These are phyloP conservation scores for Salix dunnii DNA, from an alignment of 345 rosid species.

Conservation along the genomic window DNA sequence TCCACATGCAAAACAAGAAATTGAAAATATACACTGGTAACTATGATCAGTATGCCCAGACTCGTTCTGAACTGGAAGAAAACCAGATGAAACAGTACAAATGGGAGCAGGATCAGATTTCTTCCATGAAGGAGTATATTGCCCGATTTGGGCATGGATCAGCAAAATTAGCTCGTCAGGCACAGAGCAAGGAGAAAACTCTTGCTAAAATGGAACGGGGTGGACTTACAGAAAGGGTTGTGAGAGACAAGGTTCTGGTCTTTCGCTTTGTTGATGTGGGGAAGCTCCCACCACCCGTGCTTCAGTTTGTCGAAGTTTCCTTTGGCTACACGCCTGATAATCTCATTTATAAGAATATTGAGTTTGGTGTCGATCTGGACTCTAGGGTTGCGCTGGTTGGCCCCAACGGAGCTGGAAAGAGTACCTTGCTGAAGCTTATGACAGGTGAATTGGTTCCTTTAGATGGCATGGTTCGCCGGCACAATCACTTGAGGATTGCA, in stretches of 20 bases:
- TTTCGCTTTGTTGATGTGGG: conserved; percentile 93
- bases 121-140: conserved; percentile 96
- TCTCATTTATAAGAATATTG: conserved; percentile 75
- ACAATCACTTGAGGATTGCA: conserved; percentile 89
- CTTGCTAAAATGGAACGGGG: conserved; percentile 99
- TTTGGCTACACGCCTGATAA: conserved; percentile 90
- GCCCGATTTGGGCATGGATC: conserved; percentile 99
- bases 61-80: conserved; percentile 91
- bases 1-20: conserved; percentile 90
- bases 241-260: conserved; percentile 68
- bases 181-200: conserved; percentile 98
- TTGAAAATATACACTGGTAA: conserved; percentile 86
- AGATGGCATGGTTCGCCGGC: conserved; percentile 98
- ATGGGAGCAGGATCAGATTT: conserved; percentile 99
- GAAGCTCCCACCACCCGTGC: conserved; percentile 96
- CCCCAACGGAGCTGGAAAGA: conserved; percentile 98
- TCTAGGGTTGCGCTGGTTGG: conserved; percentile 94
- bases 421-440: conserved; percentile 95
- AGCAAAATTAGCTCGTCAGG: conserved; percentile 97
- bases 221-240: conserved; percentile 88
- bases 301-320: conserved; percentile 91
- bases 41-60: conserved; percentile 92
- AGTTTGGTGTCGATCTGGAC: conserved; percentile 95
- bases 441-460: conserved; percentile 76
- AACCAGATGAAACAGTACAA: conserved; percentile 98